Conservation (phyloP, 1,139 yeast genomes). For the Saccharomyces hybrid region DNA sequence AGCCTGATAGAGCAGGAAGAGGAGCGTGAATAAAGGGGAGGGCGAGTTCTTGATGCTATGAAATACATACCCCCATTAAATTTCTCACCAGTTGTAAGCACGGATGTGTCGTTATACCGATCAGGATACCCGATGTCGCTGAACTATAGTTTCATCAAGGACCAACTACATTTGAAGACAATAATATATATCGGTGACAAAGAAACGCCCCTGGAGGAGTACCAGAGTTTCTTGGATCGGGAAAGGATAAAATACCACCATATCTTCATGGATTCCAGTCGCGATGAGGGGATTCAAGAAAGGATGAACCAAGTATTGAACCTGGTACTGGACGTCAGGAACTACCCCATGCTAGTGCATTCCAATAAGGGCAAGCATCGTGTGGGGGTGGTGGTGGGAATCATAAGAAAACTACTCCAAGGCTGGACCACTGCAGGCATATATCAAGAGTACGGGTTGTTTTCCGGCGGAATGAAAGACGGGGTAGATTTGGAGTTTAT, state of each 20-base stretch:
- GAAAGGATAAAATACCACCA: constrained; percentile 53
- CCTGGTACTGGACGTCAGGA: constrained; percentile 56
- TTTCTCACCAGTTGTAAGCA: constrained; percentile 59
- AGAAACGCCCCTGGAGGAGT: constrained; percentile 52
- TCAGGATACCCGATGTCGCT: constrained; percentile 91
- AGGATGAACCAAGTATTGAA: constrained; percentile 57
- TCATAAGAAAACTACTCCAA: constrained; percentile 74
- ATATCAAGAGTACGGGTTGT: constrained; percentile 87
- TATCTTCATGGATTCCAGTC: constrained; percentile 60
- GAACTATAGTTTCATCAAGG: constrained; percentile 64
- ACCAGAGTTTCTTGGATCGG: constrained; percentile 50
- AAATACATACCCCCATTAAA: constrained; percentile 79
- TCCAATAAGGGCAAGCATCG: constrained; percentile 95
- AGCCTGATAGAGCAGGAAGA: neutral
- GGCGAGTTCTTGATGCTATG: neutral
- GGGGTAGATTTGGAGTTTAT: constrained; percentile 74
- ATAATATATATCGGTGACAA: constrained; percentile 81
- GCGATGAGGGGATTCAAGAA: constrained; percentile 61
- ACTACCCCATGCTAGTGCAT: constrained; percentile 82
- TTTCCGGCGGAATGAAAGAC: constrained; percentile 80
- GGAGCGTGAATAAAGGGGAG: neutral
- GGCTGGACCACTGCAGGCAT: constrained; percentile 93
- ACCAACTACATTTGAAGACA: constrained; percentile 63
- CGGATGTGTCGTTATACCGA: constrained; percentile 75
- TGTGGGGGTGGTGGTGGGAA: constrained; percentile 84